Base-by-base conservation (phyloP, 805 yeast genomes). In the Isabelozyma gotoi region DNA sequence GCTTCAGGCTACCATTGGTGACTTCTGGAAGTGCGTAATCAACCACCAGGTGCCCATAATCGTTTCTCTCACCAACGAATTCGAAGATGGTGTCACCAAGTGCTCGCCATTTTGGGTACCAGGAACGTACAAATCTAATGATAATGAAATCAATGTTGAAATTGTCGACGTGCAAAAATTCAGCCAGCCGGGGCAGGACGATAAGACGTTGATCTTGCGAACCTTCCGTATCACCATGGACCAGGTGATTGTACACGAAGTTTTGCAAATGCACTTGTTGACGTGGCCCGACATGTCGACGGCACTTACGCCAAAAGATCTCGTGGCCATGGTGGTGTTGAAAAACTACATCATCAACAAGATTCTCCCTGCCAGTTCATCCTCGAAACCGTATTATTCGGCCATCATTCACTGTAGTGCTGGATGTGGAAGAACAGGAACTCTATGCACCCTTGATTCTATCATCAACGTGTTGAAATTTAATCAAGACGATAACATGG, bases 391-490 rank as follows among this genome's bases (percentile, higher is more conserved):
- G 11, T 40, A 17, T 14, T 52, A 75, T 0, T 92, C 94, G 16
- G 74, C 82, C 5, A 59, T 89, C 37, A 87, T 86, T 19, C 98
- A 92, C 64, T 92, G 99, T 59, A 88, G 96, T 5, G 98, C 98
- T 1, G 99, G 99, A 0, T 90, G 96, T 58, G 99, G 99, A 15
- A 73, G 99, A 45, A 89, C 98, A 0, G 99, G 99, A 2, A 87
- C 96, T 1, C 65, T 68, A 36, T 63, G 68, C 36, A 58, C 71
- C 12, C 51, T 68, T 19, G 76, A 71, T 51, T 57, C 71, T 11
- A 49, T 71, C 20, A 52, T 62, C 33, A 59, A 53, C 35, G 42
- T 55, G 6, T 48, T 52, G 44, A 50, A 41, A 39, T 45, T 46
- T 19, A 48, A 54, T 42, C 21, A 43, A 39, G 19, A 29, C 12